Evolutionary conservation across 495 filamentous ascomycete species (phyloP).

Genomic region (Aspergillus taichungensis): DNA sequence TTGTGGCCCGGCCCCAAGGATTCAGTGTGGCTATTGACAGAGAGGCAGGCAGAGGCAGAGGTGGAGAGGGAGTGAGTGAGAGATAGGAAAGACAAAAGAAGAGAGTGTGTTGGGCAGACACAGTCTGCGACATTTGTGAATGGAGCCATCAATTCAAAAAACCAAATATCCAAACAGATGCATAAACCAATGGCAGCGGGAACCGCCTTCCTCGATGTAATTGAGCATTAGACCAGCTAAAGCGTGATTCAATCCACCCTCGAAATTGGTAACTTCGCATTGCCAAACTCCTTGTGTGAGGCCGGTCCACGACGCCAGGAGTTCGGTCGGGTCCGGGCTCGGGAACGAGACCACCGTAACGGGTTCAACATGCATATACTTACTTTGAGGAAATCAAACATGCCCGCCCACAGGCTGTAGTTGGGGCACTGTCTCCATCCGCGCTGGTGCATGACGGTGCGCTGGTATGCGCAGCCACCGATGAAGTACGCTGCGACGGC

Average conservation of each 20-base stretch:
- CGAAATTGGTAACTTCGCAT: conserved; percentile 23
- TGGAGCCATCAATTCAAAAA: conserved; percentile 3
- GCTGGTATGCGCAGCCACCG: conserved; percentile 90
- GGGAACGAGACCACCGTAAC: conserved; percentile 20
- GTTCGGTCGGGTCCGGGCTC: neutral
- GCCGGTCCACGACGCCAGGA: conserved; percentile 10
- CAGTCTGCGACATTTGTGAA: too few relatives aligned
- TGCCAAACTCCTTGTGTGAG: conserved; percentile 16
- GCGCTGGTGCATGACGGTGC: conserved; percentile 87
- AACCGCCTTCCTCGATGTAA: conserved; percentile 3
- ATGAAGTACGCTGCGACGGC: conserved; percentile 81
- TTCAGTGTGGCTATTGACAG: neutral
- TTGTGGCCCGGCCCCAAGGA: neutral
- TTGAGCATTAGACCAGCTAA: conserved; percentile 21
- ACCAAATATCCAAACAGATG: conserved; percentile 1
- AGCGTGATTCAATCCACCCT: conserved; percentile 27
- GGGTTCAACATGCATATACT: conserved; percentile 33
- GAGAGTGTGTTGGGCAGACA: too few relatives aligned
- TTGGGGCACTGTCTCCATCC: conserved; percentile 96
- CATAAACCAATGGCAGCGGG: conserved; percentile 1
- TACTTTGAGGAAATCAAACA: conserved; percentile 76
- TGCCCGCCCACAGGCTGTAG: conserved; percentile 85
- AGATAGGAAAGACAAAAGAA: too few relatives aligned
- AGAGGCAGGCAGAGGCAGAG: neutral
- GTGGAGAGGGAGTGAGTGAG: neutral